A percentile compares a stretch with the other conserved stretches of the same genome.
These are phyloP conservation scores for Xylaria castorea DNA, from an alignment of 495 filamentous ascomycete species.

Conservation along the genomic window DNA sequence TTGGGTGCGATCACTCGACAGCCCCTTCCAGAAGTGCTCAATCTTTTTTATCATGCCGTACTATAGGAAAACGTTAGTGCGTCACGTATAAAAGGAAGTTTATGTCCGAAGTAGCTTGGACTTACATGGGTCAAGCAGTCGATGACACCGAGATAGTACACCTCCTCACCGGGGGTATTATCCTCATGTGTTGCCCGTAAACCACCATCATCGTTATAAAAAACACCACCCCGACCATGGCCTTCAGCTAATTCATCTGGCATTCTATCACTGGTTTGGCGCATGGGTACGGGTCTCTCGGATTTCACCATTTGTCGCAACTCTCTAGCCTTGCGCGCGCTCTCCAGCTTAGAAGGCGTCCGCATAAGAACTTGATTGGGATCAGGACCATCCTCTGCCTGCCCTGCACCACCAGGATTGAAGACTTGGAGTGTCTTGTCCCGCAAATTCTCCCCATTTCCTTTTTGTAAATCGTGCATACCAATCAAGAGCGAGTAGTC, in stretches of 20 bases:
- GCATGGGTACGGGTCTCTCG: slow-evolving; percentile 90
- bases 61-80: slow-evolving; percentile 46
- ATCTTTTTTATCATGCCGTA: slow-evolving; percentile 88
- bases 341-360: slow-evolving; percentile 95
- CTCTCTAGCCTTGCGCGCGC: slow-evolving; percentile 87
- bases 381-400: slow-evolving; percentile 56
- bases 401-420: slow-evolving; percentile 80
- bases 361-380: slow-evolving; percentile 73
- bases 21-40: slow-evolving; percentile 93
- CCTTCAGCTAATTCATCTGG: slow-evolving; percentile 82
- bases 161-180: slow-evolving; percentile 82
- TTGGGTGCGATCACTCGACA: slow-evolving; percentile 77
- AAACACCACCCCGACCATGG: slow-evolving; percentile 56
- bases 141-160: slow-evolving; percentile 98
- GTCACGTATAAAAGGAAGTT: slow-evolving; percentile 40
- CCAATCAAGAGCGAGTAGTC: slow-evolving; percentile 96
- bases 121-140: slow-evolving; percentile 95
- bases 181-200: slow-evolving; percentile 93
- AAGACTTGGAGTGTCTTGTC: slow-evolving; percentile 96
- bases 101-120: slow-evolving; percentile 28
- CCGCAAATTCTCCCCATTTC: slow-evolving; percentile 94
- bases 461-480: slow-evolving; percentile 85
- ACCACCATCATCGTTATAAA: slow-evolving; percentile 93
- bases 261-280: slow-evolving; percentile 82
- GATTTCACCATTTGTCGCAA: slow-evolving; percentile 89